A percentile compares a stretch with the other conserved stretches of the same genome.
Conservation (phyloP, 371 early-diverging fungal species). For the Umbelopsis sp. region DNA sequence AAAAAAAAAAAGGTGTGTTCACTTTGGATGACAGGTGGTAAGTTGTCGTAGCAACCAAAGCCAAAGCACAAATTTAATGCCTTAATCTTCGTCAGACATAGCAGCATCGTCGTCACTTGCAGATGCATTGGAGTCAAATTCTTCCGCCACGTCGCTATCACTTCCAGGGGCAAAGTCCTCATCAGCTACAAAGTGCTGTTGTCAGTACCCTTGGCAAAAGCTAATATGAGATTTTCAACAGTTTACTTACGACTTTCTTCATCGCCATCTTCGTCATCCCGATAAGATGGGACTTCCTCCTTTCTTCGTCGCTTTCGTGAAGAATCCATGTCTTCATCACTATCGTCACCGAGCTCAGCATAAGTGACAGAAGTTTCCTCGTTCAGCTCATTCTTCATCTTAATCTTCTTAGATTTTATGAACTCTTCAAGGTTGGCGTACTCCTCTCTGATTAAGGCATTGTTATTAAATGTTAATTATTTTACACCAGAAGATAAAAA, state of each 20-base stretch:
- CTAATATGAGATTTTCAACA: not conserved
- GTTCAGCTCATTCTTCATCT: conserved; percentile 76
- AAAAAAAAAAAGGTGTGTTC: too few relatives aligned
- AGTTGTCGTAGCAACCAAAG: not conserved
- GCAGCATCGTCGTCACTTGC: conserved; percentile 39
- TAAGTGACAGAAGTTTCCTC: conserved; percentile 65
- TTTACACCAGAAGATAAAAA: too few relatives aligned
- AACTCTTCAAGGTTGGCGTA: conserved; percentile 81
- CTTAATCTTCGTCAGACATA: conserved; percentile 41
- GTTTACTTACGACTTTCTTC: conserved; percentile 63
- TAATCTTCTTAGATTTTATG: conserved; percentile 81
- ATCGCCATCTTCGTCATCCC: conserved; percentile 60
- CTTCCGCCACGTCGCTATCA: conserved; percentile 89
- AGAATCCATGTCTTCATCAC: conserved; percentile 55
- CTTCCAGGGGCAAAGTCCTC: conserved; percentile 89
- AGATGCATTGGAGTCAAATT: conserved; percentile 81
- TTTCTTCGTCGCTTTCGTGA: conserved; percentile 54
- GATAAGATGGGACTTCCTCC: conserved; percentile 30
- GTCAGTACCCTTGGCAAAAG: not conserved
- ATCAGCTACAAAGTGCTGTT: conserved; percentile 60
- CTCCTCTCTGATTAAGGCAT: conserved; percentile 73
- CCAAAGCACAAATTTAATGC: not conserved
- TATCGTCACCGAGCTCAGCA: conserved; percentile 61
- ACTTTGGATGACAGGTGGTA: too few relatives aligned
- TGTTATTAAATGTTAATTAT: not conserved